Percentiles rank a stretch among this genome's conserved stretches.
These are phyloP conservation scores for Citrus reticulata DNA, from an alignment of 345 rosid species.

Conservation along the genomic window DNA sequence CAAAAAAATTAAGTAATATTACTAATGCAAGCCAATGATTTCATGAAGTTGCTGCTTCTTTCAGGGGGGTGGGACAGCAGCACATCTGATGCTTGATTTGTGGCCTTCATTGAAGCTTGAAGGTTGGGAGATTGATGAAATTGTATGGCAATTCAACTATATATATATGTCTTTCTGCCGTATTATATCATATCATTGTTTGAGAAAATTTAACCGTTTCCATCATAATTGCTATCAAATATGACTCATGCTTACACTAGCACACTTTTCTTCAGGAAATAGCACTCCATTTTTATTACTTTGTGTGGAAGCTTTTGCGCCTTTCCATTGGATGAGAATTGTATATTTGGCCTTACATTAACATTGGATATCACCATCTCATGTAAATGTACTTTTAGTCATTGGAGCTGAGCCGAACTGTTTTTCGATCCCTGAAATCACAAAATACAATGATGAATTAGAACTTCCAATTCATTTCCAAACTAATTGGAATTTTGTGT, in stretches of 20 bases:
- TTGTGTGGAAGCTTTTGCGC: background rate
- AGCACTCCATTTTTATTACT: background rate
- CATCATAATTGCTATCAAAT: background rate
- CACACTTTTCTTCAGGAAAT: background rate
- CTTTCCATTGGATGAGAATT: background rate
- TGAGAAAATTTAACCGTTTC: background rate
- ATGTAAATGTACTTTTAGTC: background rate
- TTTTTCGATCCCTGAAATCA: too few relatives aligned
- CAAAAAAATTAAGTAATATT: background rate
- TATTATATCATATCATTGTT: background rate
- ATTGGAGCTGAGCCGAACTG: background rate
- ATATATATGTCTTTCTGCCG: too few relatives aligned
- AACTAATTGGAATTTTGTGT: background rate
- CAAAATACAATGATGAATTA: too few relatives aligned
- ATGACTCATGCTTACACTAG: background rate
- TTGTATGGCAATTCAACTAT: slow-evolving; percentile 39
- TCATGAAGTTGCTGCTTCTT: slow-evolving; percentile 3
- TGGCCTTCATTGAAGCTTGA: slow-evolving; percentile 77
- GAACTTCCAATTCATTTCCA: background rate
- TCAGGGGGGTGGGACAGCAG: slow-evolving; percentile 93
- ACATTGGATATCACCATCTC: background rate
- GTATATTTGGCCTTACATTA: background rate
- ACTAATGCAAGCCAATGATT: background rate
- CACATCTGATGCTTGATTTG: slow-evolving; percentile 67
- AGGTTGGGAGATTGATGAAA: slow-evolving; percentile 78